These are phyloP conservation scores for Capsicum pubescens DNA, from an alignment of 257 asterid genomes.

Conservation along the genomic window DNA sequence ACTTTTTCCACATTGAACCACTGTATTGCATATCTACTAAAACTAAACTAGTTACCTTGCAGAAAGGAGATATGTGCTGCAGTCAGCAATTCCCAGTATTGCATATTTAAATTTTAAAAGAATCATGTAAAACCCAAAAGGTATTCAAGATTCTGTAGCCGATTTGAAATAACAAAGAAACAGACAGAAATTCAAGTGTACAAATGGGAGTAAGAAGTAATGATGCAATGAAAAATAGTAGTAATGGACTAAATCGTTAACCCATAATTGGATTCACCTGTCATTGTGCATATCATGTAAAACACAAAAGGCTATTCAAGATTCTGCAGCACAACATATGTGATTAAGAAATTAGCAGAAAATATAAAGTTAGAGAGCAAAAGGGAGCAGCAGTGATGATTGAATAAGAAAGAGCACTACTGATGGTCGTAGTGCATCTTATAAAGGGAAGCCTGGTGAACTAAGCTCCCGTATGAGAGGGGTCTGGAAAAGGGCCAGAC, in stretches of 20 bases:
- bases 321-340: background rate
- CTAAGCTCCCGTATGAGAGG: background rate
- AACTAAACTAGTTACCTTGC: background rate
- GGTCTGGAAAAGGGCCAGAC: background rate
- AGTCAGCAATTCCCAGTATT: background rate
- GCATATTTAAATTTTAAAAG: background rate
- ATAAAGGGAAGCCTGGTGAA: background rate
- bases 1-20: background rate
- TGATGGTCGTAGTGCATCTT: background rate
- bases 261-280: background rate
- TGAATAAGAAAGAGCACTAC: background rate
- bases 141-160: background rate
- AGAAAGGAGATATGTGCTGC: background rate
- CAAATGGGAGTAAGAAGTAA: background rate
- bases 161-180: background rate
- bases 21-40: background rate
- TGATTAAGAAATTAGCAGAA: background rate
- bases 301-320: background rate
- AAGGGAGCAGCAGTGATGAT: constrained; percentile 3
- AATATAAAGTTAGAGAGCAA: background rate
- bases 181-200: background rate
- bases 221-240: background rate
- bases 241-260: background rate
- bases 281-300: constrained; percentile 8
- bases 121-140: background rate